Conservation (phyloP, 371 early-diverging fungal species). For the Saksenaea vasiformis region DNA sequence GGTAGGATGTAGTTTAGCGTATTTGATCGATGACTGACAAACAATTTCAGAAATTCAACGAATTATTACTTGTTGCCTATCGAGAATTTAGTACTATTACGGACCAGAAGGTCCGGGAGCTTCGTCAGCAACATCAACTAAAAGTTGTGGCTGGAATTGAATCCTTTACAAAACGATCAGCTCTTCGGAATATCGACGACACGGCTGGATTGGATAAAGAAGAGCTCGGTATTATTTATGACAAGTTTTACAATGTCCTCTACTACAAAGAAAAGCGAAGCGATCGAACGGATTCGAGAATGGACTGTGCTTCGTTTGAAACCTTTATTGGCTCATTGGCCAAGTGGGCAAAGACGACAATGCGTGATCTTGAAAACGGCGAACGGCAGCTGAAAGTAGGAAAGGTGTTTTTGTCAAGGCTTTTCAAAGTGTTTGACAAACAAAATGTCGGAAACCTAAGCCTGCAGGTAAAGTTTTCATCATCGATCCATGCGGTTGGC, state of each 20-base stretch:
- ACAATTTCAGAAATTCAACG: conserved; percentile 72
- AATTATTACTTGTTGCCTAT: conserved; percentile 88
- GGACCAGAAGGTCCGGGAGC: conserved; percentile 74
- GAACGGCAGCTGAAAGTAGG: conserved; percentile 45
- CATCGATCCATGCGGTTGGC: not conserved
- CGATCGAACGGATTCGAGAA: conserved; percentile 24
- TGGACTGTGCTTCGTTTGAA: conserved; percentile 41
- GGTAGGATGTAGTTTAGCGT: conserved; percentile 11
- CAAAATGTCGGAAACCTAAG: conserved; percentile 62
- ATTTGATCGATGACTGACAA: not conserved
- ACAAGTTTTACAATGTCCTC: conserved; percentile 82
- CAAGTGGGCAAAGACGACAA: conserved; percentile 34
- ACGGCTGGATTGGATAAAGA: conserved; percentile 81
- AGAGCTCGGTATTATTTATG: conserved; percentile 86
- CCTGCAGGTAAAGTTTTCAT: conserved; percentile 44
- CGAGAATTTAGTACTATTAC: conserved; percentile 89
- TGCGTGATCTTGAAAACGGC: conserved; percentile 24
- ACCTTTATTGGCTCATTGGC: conserved; percentile 38
- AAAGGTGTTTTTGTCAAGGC: conserved; percentile 43
- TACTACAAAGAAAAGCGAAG: conserved; percentile 62
- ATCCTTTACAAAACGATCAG: conserved; percentile 87
- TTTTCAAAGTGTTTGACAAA: conserved; percentile 62
- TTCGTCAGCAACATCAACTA: conserved; percentile 85
- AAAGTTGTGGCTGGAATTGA: conserved; percentile 94
- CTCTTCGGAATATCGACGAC: conserved; percentile 78